Evolutionary conservation across 139 green algal genomes (phyloP).

Genomic region (Marvania coccoides): DNA sequence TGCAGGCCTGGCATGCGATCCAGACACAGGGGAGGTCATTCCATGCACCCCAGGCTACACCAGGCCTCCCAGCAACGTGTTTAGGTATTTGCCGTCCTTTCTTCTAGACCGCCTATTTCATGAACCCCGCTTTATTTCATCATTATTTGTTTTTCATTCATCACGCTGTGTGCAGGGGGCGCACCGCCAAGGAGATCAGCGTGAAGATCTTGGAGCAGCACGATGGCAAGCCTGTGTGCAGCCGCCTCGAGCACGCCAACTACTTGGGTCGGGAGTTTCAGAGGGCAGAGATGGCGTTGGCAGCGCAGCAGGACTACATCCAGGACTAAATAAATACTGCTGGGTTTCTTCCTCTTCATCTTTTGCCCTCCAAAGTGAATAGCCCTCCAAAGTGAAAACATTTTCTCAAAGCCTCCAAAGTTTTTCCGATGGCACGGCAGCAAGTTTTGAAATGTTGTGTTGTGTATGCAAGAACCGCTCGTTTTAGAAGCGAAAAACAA

Average conservation of each 20-base stretch:
- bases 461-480: too few species aligned
- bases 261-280: constrained; percentile 60
- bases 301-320: constrained; percentile 31
- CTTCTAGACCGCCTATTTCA: too few species aligned
- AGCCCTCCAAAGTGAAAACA: too few species aligned
- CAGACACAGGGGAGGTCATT: constrained; percentile 48
- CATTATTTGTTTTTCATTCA: neutral
- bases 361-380: too few species aligned
- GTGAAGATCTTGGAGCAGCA: constrained; percentile 42
- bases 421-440: too few species aligned
- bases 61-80: constrained; percentile 6
- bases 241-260: constrained; percentile 52
- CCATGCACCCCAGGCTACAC: constrained; percentile 36
- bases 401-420: too few species aligned
- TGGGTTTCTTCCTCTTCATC: too few species aligned
- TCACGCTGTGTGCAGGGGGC: constrained; percentile 31
- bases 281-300: constrained; percentile 40
- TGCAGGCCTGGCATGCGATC: constrained; percentile 49
- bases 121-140: too few species aligned
- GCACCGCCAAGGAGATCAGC: constrained; percentile 50
- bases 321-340: too few species aligned
- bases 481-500: too few species aligned
- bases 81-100: constrained; percentile 8
- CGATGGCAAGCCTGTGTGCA: constrained; percentile 11
- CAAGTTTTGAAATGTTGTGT: too few species aligned